Base-by-base conservation (phyloP, 1,139 yeast species). In the Saccharomyces hybrid region DNA sequence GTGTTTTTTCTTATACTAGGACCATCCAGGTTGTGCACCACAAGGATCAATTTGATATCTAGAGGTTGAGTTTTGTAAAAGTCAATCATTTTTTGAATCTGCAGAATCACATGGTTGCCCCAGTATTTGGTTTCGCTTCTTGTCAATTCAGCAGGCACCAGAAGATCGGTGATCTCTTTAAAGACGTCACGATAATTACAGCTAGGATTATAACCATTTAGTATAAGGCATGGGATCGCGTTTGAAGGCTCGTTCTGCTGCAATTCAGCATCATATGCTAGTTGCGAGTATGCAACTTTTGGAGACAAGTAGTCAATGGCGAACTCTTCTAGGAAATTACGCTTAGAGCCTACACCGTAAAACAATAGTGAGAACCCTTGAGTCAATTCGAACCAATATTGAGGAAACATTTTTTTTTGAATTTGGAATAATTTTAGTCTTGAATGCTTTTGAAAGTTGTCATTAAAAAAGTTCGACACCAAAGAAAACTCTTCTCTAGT, bases 271-370 rank as follows among this genome's bases (percentile, higher is more conserved):
- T 38, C 25, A 13, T 38, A 38, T 9, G 44, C 44, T 11, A 16
- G 25, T 47, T 50, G 55, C 2, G 53, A 48, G 38, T 51, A 47
- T 4, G 62, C 61, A 26, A 66, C 49, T 29, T 60, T 61, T n/a
- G 61, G 63, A 2, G 68, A 68, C 32, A 87, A 68, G 64, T 80
- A 82, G 6, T 76, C 73, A 38, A 78, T 75, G 1, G 82, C 81
- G 67, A 90, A 89, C 32, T 82, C 81, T 57, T 79, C 73, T 4
- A 88, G 63, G 7, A 87, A 65, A 8, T 74, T 71, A 52, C 88
- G 74, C 66, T 93, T 95, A 0, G 97, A 89, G 0, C 99, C 99
- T 9, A 88, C 73, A 0, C 99, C 99, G 65, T 84, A 91, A 61
- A 90, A 85, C 50, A 85, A 73, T 26, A 93, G 62, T 54, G 83